Evolutionary conservation across 306 rosid species (phyloP).

Genomic region (Potentilla sterilis): DNA sequence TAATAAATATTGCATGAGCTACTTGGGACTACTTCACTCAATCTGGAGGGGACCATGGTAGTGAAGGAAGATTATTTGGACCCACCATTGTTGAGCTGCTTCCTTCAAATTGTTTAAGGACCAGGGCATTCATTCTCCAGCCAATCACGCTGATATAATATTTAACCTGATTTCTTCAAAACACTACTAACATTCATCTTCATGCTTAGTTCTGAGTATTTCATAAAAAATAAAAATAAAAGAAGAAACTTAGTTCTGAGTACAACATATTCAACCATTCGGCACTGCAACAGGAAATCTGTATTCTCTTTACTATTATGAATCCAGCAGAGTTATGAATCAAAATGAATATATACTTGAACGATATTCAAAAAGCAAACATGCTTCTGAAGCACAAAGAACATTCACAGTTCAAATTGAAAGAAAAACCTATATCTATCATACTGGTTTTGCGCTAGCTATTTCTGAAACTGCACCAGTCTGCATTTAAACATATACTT

Average conservation of each 20-base stretch:
- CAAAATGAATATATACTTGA: neutral
- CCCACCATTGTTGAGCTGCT: constrained; percentile 3
- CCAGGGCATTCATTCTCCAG: neutral
- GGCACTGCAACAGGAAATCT: neutral
- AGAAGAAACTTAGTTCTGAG: too few relatives aligned
- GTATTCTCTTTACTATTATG: neutral
- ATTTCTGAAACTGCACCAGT: neutral
- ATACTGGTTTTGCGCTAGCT: neutral
- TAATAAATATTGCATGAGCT: neutral
- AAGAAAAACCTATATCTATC: neutral
- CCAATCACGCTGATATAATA: neutral
- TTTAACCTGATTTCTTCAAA: neutral
- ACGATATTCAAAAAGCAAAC: neutral
- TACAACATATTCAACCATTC: too few relatives aligned
- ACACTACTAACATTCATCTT: neutral
- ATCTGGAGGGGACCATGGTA: neutral
- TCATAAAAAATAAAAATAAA: too few relatives aligned
- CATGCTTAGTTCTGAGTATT: neutral
- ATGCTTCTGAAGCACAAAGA: neutral
- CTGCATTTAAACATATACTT: neutral
- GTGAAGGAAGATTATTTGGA: neutral
- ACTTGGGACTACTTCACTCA: neutral
- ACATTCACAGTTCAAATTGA: neutral
- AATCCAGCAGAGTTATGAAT: neutral
- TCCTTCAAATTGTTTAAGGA: neutral